phyloP scores from a whole-genome alignment of 179 eudicot genomes.

The Corrigiola litoralis region DNA sequence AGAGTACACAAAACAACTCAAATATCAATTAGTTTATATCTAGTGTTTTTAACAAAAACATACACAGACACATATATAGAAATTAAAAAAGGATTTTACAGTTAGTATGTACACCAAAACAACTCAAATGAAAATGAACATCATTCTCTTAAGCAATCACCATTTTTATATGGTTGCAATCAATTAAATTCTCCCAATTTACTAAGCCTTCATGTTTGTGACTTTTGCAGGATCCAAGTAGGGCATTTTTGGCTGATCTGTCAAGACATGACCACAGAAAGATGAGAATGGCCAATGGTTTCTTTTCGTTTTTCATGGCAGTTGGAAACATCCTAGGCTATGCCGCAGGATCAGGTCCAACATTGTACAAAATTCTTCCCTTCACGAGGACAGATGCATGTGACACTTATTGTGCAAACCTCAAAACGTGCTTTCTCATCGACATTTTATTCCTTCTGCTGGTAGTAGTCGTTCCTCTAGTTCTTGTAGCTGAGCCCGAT shows the following conservation, averaged over 20 bases:
- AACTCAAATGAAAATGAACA: no score
- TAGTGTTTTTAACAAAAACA: no score
- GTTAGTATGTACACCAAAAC: no score
- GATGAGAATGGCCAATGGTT: conserved; percentile 41
- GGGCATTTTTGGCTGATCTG: conserved; percentile 44
- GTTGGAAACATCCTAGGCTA: conserved; percentile 42
- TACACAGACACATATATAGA: no score
- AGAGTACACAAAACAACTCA: no score
- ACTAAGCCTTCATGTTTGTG: no score
- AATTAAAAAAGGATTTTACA: no score
- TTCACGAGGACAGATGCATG: conserved; percentile 39
- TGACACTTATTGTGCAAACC: conserved; percentile 41
- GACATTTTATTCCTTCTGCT: conserved; percentile 25
- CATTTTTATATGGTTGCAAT: no score
- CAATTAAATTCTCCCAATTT: no score
- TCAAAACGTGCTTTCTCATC: conserved; percentile 37
- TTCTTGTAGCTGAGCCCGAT: conserved; percentile 18
- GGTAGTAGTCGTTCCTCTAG: conserved; percentile 18
- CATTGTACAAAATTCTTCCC: conserved; percentile 18
- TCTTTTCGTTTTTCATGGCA: conserved; percentile 45
- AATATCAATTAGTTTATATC: no score
- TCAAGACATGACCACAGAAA: conserved; percentile 29
- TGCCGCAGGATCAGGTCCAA: conserved; percentile 33
- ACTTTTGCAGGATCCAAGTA: conserved; percentile 29
- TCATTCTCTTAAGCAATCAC: no score